Evolutionary conservation across 2,329 filamentous ascomycete genomes (phyloP).

Genomic region (Ophiostoma montium): DNA sequence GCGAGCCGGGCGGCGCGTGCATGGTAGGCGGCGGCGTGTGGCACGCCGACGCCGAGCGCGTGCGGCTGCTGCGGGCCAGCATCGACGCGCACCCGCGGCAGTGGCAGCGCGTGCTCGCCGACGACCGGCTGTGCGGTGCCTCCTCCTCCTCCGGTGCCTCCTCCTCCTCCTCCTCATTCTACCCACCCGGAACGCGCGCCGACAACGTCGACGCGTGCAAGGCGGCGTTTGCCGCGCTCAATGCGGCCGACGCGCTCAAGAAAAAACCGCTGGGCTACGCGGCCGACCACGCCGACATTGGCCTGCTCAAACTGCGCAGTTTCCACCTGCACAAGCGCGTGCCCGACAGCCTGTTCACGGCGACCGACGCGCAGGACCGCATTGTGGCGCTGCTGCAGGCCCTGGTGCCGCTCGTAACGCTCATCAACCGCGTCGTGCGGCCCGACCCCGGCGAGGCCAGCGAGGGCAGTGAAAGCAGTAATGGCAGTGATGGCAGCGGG

Average conservation of each 20-base stretch:
- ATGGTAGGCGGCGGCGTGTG: constrained; percentile 74
- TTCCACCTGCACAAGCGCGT: constrained; percentile 61
- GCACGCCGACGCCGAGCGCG: constrained; percentile 55
- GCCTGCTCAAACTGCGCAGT: constrained; percentile 64
- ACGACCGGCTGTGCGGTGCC: constrained; percentile 47
- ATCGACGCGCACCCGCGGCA: constrained; percentile 60
- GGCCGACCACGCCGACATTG: constrained; percentile 62
- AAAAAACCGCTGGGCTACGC: constrained; percentile 73
- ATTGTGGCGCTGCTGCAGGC: constrained; percentile 50
- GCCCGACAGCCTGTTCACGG: constrained; percentile 48
- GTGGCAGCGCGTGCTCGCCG: constrained; percentile 53
- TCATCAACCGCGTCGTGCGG: constrained; percentile 60
- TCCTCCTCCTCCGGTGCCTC: too few species aligned
- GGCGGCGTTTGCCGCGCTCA: constrained; percentile 52
- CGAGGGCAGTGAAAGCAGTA: constrained; percentile 27
- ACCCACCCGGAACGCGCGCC: constrained; percentile 34
- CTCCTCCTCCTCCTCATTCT: too few species aligned
- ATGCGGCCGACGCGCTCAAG: constrained; percentile 65
- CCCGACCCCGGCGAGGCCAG: constrained; percentile 44
- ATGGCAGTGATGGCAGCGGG: constrained; percentile 15
- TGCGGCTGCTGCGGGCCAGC: constrained; percentile 54
- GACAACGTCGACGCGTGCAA: constrained; percentile 41
- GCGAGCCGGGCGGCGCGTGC: constrained; percentile 50
- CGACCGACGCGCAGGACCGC: constrained; percentile 46
- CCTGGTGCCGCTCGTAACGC: constrained; percentile 66